Evolutionary conservation across 139 green algal species (phyloP), one percentile per base, ranked within the genome.

Genomic region (Coccomyxa sp.): DNA sequence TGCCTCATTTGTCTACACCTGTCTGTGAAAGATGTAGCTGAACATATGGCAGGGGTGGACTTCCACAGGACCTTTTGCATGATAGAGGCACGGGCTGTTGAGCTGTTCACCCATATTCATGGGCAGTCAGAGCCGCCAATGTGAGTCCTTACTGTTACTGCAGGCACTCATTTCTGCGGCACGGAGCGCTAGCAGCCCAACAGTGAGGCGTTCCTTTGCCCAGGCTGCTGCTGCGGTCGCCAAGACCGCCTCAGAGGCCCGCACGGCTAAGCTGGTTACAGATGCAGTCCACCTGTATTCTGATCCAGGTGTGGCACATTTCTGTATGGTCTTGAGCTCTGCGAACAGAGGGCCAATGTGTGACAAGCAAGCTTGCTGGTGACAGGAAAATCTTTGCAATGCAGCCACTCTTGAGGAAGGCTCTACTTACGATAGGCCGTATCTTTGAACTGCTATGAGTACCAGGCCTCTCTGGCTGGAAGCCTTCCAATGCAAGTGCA

Each of bases 141-240:
- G 22, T 64, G 5, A 64, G 50, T 64, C 50, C 5, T 6, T 64
- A 22, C 50, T 64, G 18, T 7, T 64, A 31, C 27, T 64, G 35
- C 79, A 83, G 76, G 80, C 85, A 8, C 68, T 91, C 27, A 27
- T 83, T 2, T 76, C 76, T 44, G 87, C 83, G 7, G 78, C 74
- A 58, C 33, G n/a, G 7, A 37, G 39, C 24, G 92, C 97, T 79
- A 76, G 83, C 80, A 95, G 88, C 81, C 55, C n/a, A 3, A 84
- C 87, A 0, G 90, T 95, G 34, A 85, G 85, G 70, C 84, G 86
- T 8, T 82, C 91, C 1, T 97, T 91, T 74, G 92, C 94, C 9
- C 77, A 81, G 0, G 90, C 94, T 3, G 79, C 82, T 16, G 94
- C 88, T 4, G 71, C 78, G 22, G 79, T 95, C 33, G 85, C 84